phyloP scores from a whole-genome alignment of 31 red algal genomes.

The Bonnemaisonia californica region DNA sequence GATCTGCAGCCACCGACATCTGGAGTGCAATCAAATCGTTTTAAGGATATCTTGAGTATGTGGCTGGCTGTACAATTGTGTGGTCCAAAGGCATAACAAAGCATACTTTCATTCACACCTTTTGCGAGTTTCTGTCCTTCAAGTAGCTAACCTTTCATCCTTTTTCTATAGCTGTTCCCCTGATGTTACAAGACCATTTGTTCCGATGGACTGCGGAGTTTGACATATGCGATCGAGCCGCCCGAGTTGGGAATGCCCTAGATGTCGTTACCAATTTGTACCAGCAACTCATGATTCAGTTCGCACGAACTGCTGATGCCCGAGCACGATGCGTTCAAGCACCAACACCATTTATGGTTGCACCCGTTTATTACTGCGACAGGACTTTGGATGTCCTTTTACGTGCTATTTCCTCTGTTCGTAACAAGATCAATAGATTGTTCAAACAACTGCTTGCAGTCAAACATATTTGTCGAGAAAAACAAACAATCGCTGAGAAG shows the following conservation, averaged over 20 bases:
- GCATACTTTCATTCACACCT: too few relatives aligned
- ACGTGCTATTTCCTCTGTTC: neutral
- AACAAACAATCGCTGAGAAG: neutral
- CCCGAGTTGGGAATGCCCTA: neutral
- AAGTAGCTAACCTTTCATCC: too few relatives aligned
- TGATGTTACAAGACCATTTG: neutral
- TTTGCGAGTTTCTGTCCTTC: too few relatives aligned
- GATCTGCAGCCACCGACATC: too few relatives aligned
- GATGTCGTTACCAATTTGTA: conserved; percentile 5
- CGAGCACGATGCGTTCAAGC: conserved; percentile 1
- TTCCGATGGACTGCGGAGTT: conserved; percentile 1
- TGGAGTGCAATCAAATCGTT: too few relatives aligned
- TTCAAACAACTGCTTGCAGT: neutral
- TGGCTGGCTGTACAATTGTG: too few relatives aligned
- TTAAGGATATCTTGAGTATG: too few relatives aligned
- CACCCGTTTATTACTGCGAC: neutral
- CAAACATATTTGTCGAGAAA: neutral
- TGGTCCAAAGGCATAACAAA: too few relatives aligned
- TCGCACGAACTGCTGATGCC: neutral
- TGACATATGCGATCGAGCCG: neutral
- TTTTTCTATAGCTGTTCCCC: conserved; percentile 2
- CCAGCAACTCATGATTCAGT: neutral
- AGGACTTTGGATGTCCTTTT: conserved; percentile 1
- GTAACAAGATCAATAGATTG: conserved; percentile 10
- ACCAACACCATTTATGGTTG: conserved; percentile 11